Evolutionary conservation across 148 eudicot genomes (phyloP).

Genomic region (Heliamphora exappendiculata): DNA sequence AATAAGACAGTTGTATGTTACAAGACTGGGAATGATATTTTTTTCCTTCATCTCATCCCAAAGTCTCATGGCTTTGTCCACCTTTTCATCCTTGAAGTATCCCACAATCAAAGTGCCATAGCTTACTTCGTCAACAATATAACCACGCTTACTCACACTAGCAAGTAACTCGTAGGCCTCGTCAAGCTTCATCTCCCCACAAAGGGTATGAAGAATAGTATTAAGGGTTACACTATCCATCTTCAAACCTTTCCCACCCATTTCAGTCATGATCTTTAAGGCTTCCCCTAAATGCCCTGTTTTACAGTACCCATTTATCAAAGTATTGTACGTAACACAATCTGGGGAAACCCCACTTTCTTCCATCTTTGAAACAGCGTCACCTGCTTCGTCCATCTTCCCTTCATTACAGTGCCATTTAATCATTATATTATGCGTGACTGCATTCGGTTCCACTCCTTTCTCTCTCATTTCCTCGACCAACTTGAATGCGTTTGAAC

Average conservation of each 20-base stretch:
- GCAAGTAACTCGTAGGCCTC: constrained; percentile 53
- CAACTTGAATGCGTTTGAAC: constrained; percentile 41
- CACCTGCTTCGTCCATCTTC: constrained; percentile 52
- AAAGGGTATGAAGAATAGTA: constrained; percentile 57
- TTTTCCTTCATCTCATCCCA: constrained; percentile 84
- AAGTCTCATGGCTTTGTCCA: constrained; percentile 42
- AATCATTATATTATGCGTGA: constrained; percentile 63
- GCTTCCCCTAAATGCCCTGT: constrained; percentile 56
- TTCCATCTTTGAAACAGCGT: constrained; percentile 46
- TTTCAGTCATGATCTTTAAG: constrained; percentile 48
- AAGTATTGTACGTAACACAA: constrained; percentile 59
- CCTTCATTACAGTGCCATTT: constrained; percentile 65
- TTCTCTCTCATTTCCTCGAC: constrained; percentile 59
- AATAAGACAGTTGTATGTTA: constrained; percentile 69
- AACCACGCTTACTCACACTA: constrained; percentile 46
- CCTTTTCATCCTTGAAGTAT: constrained; percentile 50
- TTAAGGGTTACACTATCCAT: constrained; percentile 62
- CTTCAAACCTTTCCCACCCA: constrained; percentile 59
- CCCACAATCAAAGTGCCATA: constrained; percentile 72
- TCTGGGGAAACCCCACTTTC: constrained; percentile 51
- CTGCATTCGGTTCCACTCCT: constrained; percentile 40
- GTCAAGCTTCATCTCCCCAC: constrained; percentile 45
- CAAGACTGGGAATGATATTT: constrained; percentile 47
- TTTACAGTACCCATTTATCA: constrained; percentile 65
- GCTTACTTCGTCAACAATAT: constrained; percentile 64